Evolutionary conservation across 2,329 filamentous ascomycete genomes (phyloP).

Genomic region (Hypoxylon sp.): DNA sequence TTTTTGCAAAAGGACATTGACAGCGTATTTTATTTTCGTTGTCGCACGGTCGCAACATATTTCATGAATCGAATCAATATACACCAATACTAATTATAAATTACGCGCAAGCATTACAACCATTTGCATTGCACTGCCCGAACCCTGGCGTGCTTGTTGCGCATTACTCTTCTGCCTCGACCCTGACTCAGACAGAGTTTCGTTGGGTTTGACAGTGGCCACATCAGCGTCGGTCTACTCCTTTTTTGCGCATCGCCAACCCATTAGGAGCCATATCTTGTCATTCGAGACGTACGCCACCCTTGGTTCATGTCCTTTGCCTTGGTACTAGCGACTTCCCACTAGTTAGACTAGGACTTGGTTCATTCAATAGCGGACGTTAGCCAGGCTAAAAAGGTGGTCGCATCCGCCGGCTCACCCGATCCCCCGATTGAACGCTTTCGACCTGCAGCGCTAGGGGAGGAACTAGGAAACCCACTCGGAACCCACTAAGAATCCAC

Average conservation of each 20-base stretch:
- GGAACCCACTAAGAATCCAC: slow-evolving; percentile 2
- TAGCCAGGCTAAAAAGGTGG: slow-evolving; percentile 42
- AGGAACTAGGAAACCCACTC: slow-evolving; percentile 24
- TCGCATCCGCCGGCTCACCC: slow-evolving; percentile 41
- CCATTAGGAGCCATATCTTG: slow-evolving; percentile 43
- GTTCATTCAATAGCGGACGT: slow-evolving; percentile 31
- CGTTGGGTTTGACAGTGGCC: slow-evolving; percentile 55
- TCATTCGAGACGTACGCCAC: slow-evolving; percentile 35
- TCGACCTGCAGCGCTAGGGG: slow-evolving; percentile 37
- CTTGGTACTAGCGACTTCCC: slow-evolving; percentile 35
- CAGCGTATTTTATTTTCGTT: slow-evolving; percentile 28
- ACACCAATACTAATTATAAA: slow-evolving; percentile 44
- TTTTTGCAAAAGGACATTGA: slow-evolving; percentile 38
- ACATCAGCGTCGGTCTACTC: slow-evolving; percentile 53
- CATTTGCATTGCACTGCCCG: slow-evolving; percentile 38
- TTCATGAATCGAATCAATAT: slow-evolving; percentile 22
- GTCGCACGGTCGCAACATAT: slow-evolving; percentile 50
- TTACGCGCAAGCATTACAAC: slow-evolving; percentile 39
- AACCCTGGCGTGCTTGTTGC: slow-evolving; percentile 41
- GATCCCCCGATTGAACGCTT: slow-evolving; percentile 41
- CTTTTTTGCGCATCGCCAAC: slow-evolving; percentile 48
- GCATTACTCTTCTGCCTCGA: slow-evolving; percentile 47
- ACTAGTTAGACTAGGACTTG: slow-evolving; percentile 34
- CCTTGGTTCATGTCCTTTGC: slow-evolving; percentile 35
- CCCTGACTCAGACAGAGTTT: slow-evolving; percentile 56